Evolutionary conservation across 805 yeast genomes (phyloP), one percentile per base, ranked within the genome.

Genomic region (Saccharomycopsis malanga): DNA sequence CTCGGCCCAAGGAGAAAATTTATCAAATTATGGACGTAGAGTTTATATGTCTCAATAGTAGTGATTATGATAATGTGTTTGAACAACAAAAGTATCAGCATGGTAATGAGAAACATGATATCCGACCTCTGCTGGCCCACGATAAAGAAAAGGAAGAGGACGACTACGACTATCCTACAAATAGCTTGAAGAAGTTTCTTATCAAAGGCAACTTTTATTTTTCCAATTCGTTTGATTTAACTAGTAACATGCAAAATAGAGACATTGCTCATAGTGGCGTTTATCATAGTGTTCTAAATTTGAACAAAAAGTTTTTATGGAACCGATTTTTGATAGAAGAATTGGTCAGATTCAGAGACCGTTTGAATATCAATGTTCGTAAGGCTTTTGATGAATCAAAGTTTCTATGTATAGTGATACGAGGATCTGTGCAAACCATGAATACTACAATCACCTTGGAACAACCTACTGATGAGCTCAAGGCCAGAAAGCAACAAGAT

Each of bases 341-440:
- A 55, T 71, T 93, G 15, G 66, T 86, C 44, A 72, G 72, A 38
- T 86, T 86, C 67, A 68, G 96, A 52, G 70, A 77, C 45, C 76
- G 87, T 49, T 68, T 89, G 41, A 83, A 83, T 20, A 64, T 67
- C 4, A 72, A 68, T 15, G 83, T 81, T 42, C 80, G 77, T 53
- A 60, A 63, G 6, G 63, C 72, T 2, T 67, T 89, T 48, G 95
- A 88, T 60, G 67, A 67, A 4, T 79, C 82, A 50, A 77, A 77
- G 42, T 83, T 93, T 54, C 64, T 89, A 34, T 84, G 95, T 0
- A 81, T 95, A 4, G 82, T 83, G 3, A 85, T 93, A 39, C 70
- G 98, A 55, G 99, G 99, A 0, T 93, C 86, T 68, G 95, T 95
- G 2, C 84, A 84, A 53, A 85, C 96, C 0, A 56, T 64, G 7